Conservation (phyloP, 148 eudicot species). For the Amaranthus palmeri region DNA sequence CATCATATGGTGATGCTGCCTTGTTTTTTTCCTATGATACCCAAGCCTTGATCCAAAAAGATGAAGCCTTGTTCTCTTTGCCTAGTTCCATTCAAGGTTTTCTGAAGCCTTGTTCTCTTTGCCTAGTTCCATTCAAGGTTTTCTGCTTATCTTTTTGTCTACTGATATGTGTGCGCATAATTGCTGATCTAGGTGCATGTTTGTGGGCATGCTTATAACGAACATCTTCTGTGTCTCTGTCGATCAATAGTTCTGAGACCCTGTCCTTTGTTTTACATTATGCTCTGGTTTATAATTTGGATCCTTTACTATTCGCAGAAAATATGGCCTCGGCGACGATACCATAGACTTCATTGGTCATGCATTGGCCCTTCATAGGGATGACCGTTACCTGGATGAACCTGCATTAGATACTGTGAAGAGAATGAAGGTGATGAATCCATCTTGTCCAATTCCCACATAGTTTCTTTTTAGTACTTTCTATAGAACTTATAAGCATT, state of each 20-base stretch:
- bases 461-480: neutral
- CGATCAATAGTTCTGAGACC: neutral
- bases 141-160: neutral
- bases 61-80: neutral
- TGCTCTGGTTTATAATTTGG: neutral
- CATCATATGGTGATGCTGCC: too few relatives aligned
- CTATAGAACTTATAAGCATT: neutral
- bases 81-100: too few relatives aligned
- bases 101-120: neutral
- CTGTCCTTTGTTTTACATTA: neutral
- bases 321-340: slow-evolving; percentile 92
- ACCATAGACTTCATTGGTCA: slow-evolving; percentile 95
- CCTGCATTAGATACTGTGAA: slow-evolving; percentile 92
- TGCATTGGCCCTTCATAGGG: slow-evolving; percentile 88
- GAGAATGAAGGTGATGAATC: slow-evolving; percentile 74
- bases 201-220: too few relatives aligned
- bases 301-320: slow-evolving; percentile 35
- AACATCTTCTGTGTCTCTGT: neutral
- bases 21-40: too few relatives aligned
- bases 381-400: slow-evolving; percentile 77
- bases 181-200: too few relatives aligned
- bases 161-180: too few relatives aligned
- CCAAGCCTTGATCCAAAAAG: too few relatives aligned
- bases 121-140: neutral
- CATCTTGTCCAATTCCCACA: neutral